Evolutionary conservation across 2,329 filamentous ascomycete species (phyloP).

Genomic region (Colletotrichum theobromicola): DNA sequence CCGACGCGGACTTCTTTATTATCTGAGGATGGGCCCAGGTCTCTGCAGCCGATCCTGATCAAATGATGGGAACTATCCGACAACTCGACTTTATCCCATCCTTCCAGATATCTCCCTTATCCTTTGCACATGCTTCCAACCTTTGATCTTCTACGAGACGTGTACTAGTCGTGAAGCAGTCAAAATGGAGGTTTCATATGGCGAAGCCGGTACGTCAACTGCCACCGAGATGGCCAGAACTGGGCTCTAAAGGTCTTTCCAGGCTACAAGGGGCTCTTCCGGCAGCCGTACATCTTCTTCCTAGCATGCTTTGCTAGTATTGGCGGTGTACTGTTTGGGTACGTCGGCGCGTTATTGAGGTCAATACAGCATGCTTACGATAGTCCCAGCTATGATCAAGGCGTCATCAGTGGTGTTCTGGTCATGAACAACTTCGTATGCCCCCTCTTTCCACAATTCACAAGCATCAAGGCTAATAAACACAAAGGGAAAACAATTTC

Average conservation of each 20-base stretch:
- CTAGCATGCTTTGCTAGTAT: conserved; percentile 2
- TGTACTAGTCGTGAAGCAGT: not conserved
- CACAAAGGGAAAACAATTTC: not conserved
- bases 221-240: rapidly evolving
- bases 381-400: conserved; percentile 53
- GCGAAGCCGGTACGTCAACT: not conserved
- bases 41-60: not conserved
- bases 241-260: not conserved
- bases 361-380: not conserved
- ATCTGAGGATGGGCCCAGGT: not conserved
- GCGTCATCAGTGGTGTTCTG: conserved; percentile 51
- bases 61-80: not conserved
- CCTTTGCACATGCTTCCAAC: not conserved
- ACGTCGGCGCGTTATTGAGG: not conserved
- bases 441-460: conserved; percentile 34
- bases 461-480: not conserved
- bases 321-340: not conserved
- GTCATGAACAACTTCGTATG: conserved; percentile 48
- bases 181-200: not conserved
- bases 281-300: not conserved
- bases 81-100: not conserved
- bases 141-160: not conserved
- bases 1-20: not conserved
- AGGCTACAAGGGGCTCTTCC: not conserved
- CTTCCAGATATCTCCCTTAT: not conserved